Percentiles rank a stretch among this genome's conserved stretches.
These are phyloP conservation scores for Epichloe uncinata DNA, from an alignment of 2,329 filamentous ascomycete species.

Conservation along the genomic window DNA sequence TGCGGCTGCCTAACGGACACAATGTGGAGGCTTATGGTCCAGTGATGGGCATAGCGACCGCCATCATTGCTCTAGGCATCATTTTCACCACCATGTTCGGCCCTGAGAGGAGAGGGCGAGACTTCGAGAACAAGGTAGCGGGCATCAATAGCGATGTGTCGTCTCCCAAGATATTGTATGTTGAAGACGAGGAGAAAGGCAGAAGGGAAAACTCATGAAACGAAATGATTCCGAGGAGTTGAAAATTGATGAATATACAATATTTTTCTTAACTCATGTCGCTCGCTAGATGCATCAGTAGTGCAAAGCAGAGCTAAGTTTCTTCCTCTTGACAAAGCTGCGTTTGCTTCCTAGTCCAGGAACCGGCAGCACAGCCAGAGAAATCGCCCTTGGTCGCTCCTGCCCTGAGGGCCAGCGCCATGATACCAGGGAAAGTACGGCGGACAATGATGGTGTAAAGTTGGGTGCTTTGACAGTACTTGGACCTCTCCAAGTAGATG, in stretches of 20 bases:
- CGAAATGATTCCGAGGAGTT: neutral
- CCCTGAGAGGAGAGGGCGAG: constrained; percentile 58
- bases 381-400: too few relatives aligned
- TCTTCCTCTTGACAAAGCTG: neutral
- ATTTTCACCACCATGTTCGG: constrained; percentile 54
- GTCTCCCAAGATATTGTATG: constrained; percentile 16
- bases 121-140: constrained; percentile 47
- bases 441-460: too few relatives aligned
- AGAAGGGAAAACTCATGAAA: constrained; percentile 7
- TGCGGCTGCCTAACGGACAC: constrained; percentile 41
- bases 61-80: constrained; percentile 62
- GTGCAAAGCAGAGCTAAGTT: neutral
- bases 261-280: too few relatives aligned
- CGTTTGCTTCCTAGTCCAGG: too few relatives aligned
- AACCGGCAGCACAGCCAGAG: too few relatives aligned
- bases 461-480: too few relatives aligned
- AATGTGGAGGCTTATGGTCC: constrained; percentile 58
- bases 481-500: too few relatives aligned
- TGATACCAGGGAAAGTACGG: too few relatives aligned
- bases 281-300: too few relatives aligned
- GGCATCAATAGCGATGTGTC: constrained; percentile 17
- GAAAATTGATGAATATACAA: neutral
- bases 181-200: constrained; percentile 19
- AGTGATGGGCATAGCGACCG: constrained; percentile 65
- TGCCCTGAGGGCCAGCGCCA: too few relatives aligned